phyloP scores from a whole-genome alignment of 73 alveolate species.

The Tetrahymena malaccensis region DNA sequence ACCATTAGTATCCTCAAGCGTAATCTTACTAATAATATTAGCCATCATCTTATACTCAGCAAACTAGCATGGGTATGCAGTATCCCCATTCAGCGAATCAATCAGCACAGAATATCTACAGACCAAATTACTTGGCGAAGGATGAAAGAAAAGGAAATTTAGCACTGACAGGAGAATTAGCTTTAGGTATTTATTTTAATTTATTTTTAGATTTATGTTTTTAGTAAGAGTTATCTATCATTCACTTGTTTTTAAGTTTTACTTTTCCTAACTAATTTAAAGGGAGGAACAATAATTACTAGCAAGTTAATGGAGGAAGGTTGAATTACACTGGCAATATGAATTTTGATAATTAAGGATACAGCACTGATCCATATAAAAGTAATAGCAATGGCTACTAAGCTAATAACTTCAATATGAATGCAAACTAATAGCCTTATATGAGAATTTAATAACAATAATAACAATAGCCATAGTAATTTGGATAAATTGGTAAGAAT shows the following conservation, averaged over 20 bases:
- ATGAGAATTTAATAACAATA: neutral
- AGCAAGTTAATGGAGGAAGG: neutral
- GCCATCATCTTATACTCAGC: neutral
- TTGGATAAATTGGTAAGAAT: neutral
- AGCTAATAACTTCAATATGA: neutral
- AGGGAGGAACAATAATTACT: neutral
- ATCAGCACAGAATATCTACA: neutral
- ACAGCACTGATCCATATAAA: neutral
- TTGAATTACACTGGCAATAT: neutral
- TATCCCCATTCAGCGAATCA: neutral
- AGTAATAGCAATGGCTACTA: neutral
- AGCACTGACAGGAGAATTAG: constrained; percentile 35
- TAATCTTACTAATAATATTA: neutral
- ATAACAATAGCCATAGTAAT: neutral
- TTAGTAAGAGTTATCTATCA: neutral
- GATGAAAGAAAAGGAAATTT: constrained; percentile 31
- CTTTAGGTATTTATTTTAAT: neutral
- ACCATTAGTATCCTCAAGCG: neutral
- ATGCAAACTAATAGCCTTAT: neutral
- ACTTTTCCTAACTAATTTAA: neutral
- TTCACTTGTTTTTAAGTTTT: neutral
- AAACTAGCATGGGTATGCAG: neutral
- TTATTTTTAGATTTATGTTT: neutral
- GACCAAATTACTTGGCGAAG: neutral
- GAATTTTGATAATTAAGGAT: neutral